These are phyloP conservation scores for Boeremia exigua DNA, from an alignment of 2,329 filamentous ascomycete genomes.

Conservation along the genomic window DNA sequence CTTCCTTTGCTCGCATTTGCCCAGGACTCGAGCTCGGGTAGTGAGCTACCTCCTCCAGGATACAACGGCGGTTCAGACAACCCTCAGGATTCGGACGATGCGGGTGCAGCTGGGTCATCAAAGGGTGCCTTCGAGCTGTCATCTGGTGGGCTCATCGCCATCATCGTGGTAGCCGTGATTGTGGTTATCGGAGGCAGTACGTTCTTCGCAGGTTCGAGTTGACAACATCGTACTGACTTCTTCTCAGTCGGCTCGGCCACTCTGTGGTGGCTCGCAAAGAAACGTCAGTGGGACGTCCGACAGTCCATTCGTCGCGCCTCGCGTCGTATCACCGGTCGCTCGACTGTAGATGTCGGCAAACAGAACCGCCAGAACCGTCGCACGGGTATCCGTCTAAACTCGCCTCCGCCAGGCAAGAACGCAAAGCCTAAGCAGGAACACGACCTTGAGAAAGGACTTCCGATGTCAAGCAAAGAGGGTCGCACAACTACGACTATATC, in stretches of 20 bases:
- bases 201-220: slow-evolving; percentile 30
- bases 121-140: slow-evolving; percentile 68
- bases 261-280: slow-evolving; percentile 82
- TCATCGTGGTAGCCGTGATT: slow-evolving; percentile 74
- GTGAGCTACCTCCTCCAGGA: slow-evolving; percentile 33
- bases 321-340: slow-evolving; percentile 53
- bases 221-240: slow-evolving; percentile 17
- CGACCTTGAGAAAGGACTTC: slow-evolving; percentile 46
- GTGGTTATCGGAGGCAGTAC: slow-evolving; percentile 69
- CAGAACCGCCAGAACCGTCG: slow-evolving; percentile 44
- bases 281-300: slow-evolving; percentile 80
- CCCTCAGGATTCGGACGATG: slow-evolving; percentile 46
- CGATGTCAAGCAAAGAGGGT: slow-evolving; percentile 28
- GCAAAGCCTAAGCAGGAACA: slow-evolving; percentile 27
- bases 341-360: slow-evolving; percentile 30
- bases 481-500: slow-evolving; percentile 45
- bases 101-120: slow-evolving; percentile 70
- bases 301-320: slow-evolving; percentile 73
- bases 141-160: slow-evolving; percentile 73
- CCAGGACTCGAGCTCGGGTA: slow-evolving; percentile 28
- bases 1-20: slow-evolving; percentile 39
- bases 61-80: slow-evolving; percentile 49
- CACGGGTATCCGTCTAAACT: slow-evolving; percentile 45
- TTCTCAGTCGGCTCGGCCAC: slow-evolving; percentile 65
- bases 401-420: slow-evolving; percentile 38